Evolutionary conservation across 192 early-diverging fungal species (phyloP).

Genomic region (Diversispora epigaea): DNA sequence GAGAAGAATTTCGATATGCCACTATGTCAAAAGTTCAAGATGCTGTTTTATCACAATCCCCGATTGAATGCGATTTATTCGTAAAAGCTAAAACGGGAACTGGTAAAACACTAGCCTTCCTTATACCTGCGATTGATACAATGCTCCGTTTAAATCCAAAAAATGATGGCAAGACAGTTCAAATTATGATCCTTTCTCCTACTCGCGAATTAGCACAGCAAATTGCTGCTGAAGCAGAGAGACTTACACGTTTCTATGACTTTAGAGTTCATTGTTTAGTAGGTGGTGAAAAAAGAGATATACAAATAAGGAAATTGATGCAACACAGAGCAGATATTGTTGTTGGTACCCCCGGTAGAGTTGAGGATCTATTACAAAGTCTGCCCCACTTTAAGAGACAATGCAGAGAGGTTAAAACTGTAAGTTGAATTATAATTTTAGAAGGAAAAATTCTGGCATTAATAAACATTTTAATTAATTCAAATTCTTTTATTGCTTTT

Average conservation of each 20-base stretch:
- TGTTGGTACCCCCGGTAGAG: conserved; percentile 93
- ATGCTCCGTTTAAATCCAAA: conserved; percentile 47
- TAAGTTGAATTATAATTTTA: conserved; percentile 29
- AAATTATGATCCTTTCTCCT: conserved; percentile 79
- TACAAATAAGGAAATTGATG: conserved; percentile 52
- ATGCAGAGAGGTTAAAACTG: conserved; percentile 52
- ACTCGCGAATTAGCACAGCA: conserved; percentile 91
- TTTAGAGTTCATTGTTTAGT: conserved; percentile 73
- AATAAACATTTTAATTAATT: background rate
- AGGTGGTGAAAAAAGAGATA: conserved; percentile 68
- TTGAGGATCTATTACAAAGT: conserved; percentile 70
- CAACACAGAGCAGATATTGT: conserved; percentile 74
- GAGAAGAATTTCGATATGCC: conserved; percentile 67
- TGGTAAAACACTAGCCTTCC: conserved; percentile 95
- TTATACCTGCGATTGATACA: conserved; percentile 84
- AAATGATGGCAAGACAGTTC: conserved; percentile 50
- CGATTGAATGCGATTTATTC: conserved; percentile 77
- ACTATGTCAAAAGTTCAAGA: conserved; percentile 84
- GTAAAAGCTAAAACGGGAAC: conserved; percentile 97
- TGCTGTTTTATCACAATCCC: conserved; percentile 71
- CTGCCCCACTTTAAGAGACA: conserved; percentile 52
- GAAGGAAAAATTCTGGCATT: background rate
- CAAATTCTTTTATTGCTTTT: background rate
- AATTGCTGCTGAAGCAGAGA: conserved; percentile 73
- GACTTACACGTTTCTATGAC: conserved; percentile 56